Percentiles rank a stretch among this genome's conserved stretches.
Evolutionary conservation across 2,329 filamentous ascomycete genomes (phyloP).

Genomic region (Xylariales sp.): DNA sequence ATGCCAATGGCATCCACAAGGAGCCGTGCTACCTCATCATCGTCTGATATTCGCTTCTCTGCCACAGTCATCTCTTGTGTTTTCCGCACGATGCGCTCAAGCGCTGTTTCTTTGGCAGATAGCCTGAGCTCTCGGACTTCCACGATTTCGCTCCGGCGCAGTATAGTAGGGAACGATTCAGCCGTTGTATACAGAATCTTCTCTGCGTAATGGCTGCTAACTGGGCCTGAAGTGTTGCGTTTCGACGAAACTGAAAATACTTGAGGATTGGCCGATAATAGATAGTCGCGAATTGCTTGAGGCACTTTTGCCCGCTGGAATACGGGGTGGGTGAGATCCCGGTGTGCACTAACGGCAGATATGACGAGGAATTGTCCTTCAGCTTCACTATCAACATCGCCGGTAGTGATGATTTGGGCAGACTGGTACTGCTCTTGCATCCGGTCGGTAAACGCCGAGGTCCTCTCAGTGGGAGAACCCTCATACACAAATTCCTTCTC

Average conservation of each 20-base stretch:
- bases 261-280: conserved; percentile 73
- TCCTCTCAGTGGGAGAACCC: conserved; percentile 70
- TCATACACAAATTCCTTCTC: conserved; percentile 95
- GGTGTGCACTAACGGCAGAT: conserved; percentile 74
- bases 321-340: conserved; percentile 75
- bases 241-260: conserved; percentile 73
- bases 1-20: conserved; percentile 73
- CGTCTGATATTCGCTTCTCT: conserved; percentile 69
- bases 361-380: conserved; percentile 90
- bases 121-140: conserved; percentile 62
- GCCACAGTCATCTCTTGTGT: conserved; percentile 77
- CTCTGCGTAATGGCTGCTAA: conserved; percentile 72
- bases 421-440: conserved; percentile 88
- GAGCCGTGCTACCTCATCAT: conserved; percentile 63
- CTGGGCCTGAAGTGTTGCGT: conserved; percentile 63
- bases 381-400: conserved; percentile 68
- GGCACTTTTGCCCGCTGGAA: conserved; percentile 85
- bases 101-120: conserved; percentile 75
- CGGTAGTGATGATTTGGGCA: conserved; percentile 72
- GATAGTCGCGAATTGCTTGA: conserved; percentile 79
- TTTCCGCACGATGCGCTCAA: conserved; percentile 87
- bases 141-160: conserved; percentile 82
- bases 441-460: conserved; percentile 79
- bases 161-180: conserved; percentile 85
- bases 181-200: conserved; percentile 81